Conservation (phyloP, 1,284 basidiomycete species). For the Vanrija humicola region DNA sequence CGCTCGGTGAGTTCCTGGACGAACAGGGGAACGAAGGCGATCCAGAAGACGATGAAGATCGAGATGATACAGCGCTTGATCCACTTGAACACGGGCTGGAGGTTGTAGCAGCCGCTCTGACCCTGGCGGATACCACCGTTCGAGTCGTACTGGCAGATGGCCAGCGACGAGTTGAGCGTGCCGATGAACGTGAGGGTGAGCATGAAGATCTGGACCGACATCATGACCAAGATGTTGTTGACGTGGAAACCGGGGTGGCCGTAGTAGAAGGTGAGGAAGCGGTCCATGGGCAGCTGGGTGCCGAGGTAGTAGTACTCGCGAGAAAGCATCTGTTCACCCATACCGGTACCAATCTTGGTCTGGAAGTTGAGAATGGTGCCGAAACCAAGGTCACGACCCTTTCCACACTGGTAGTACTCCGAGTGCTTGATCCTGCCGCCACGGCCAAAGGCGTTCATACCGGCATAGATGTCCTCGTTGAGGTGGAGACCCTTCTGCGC, state of each 20-base stretch:
- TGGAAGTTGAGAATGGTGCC: constrained; percentile 99
- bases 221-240: constrained; percentile 97
- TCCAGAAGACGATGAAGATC: constrained; percentile 95
- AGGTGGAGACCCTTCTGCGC: constrained; percentile 97
- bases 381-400: constrained; percentile 97
- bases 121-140: constrained; percentile 67
- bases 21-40: constrained; percentile 87
- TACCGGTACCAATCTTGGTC: constrained; percentile 99
- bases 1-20: constrained; percentile 92
- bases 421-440: constrained; percentile 98
- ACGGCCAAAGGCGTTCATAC: constrained; percentile 96
- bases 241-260: constrained; percentile 99
- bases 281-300: constrained; percentile 96
- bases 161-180: constrained; percentile 74
- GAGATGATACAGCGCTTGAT: constrained; percentile 90
- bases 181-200: constrained; percentile 84
- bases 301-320: constrained; percentile 99
- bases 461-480: constrained; percentile 99
- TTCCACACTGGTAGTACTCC: constrained; percentile 96
- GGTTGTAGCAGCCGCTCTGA: constrained; percentile 84
- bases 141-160: constrained; percentile 70
- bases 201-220: constrained; percentile 90
- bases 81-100: constrained; percentile 84
- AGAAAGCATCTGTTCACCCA: constrained; percentile 99
- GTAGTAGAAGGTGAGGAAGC: constrained; percentile 99